phyloP scores from a whole-genome alignment of 371 early-diverging fungal genomes.

The Mortierella sp. region DNA sequence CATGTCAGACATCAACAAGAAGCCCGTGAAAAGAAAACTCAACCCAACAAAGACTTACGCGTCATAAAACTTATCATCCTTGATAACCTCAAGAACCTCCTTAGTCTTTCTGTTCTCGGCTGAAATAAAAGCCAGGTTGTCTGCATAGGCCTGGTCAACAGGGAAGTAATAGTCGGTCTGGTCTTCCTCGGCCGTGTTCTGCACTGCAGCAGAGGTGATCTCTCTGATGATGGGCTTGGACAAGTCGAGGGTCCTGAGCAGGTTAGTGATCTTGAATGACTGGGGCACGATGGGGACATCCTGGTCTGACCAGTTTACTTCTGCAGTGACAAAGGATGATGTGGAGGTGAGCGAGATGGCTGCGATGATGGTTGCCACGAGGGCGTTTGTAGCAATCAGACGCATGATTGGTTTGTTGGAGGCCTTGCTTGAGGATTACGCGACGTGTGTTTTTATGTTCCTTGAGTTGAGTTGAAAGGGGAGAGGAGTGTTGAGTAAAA shows the following conservation, averaged over 20 bases:
- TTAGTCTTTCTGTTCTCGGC: slow-evolving; percentile 69
- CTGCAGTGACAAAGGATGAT: slow-evolving; percentile 18
- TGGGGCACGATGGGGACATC: slow-evolving; percentile 51
- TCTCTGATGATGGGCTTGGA: slow-evolving; percentile 73
- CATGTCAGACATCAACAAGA: neutral
- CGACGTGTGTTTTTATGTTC: neutral
- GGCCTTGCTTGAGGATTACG: neutral
- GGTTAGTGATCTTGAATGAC: slow-evolving; percentile 70
- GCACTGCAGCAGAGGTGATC: slow-evolving; percentile 70
- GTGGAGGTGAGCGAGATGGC: slow-evolving; percentile 17
- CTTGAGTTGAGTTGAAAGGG: neutral
- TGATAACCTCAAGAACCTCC: slow-evolving; percentile 55
- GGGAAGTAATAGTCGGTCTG: slow-evolving; percentile 71
- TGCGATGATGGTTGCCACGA: slow-evolving; percentile 42
- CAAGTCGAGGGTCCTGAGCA: slow-evolving; percentile 77
- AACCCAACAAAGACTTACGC: slow-evolving; percentile 20
- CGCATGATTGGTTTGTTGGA: slow-evolving; percentile 18
- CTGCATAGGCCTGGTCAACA: slow-evolving; percentile 54
- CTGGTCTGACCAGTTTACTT: slow-evolving; percentile 23
- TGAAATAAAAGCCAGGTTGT: slow-evolving; percentile 62
- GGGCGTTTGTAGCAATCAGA: slow-evolving; percentile 30
- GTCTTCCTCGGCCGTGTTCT: slow-evolving; percentile 63
- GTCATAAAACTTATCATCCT: slow-evolving; percentile 48
- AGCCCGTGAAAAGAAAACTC: neutral
- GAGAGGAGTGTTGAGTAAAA: neutral